Percentiles rank a stretch among this genome's conserved stretches.
Conservation (phyloP, 2,329 filamentous ascomycete genomes). For the Fusarium foetens region DNA sequence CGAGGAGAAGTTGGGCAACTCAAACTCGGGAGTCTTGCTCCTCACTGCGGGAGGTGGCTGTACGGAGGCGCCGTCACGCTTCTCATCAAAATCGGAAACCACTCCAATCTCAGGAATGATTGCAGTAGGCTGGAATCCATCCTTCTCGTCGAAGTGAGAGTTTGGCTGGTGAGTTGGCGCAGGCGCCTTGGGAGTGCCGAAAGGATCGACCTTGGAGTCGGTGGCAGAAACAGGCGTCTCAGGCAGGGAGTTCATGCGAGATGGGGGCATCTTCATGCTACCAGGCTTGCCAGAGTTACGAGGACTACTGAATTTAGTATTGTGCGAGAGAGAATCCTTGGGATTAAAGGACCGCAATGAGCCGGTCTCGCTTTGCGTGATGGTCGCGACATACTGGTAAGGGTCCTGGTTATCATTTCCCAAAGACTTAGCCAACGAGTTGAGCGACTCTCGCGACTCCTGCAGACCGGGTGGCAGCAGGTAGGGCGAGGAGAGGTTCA, state of each 20-base stretch:
- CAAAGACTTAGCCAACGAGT: conserved; percentile 82
- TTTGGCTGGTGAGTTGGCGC: conserved; percentile 43
- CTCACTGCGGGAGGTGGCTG: conserved; percentile 46
- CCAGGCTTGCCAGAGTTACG: conserved; percentile 46
- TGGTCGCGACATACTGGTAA: conserved; percentile 73
- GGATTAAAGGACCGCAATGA: conserved; percentile 64
- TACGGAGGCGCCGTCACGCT: conserved; percentile 42
- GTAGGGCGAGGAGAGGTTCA: conserved; percentile 86
- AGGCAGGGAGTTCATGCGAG: conserved; percentile 57
- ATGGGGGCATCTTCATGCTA: conserved; percentile 46
- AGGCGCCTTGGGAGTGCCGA: conserved; percentile 49
- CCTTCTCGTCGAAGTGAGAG: conserved; percentile 40
- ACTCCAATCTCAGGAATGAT: conserved; percentile 54
- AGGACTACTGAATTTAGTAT: conserved; percentile 56
- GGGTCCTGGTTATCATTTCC: conserved; percentile 82
- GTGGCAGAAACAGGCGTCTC: conserved; percentile 50
- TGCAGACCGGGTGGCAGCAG: conserved; percentile 87
- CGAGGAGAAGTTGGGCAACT: conserved; percentile 31
- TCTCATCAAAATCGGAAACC: conserved; percentile 47
- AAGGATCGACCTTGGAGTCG: conserved; percentile 50
- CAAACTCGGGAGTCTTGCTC: conserved; percentile 46
- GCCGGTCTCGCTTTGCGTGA: conserved; percentile 65
- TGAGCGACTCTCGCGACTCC: conserved; percentile 84
- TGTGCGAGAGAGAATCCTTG: conserved; percentile 58
- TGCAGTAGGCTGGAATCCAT: conserved; percentile 47